Base-by-base conservation (phyloP, 208 protist species). In the Jaenimonas drosophilae region DNA sequence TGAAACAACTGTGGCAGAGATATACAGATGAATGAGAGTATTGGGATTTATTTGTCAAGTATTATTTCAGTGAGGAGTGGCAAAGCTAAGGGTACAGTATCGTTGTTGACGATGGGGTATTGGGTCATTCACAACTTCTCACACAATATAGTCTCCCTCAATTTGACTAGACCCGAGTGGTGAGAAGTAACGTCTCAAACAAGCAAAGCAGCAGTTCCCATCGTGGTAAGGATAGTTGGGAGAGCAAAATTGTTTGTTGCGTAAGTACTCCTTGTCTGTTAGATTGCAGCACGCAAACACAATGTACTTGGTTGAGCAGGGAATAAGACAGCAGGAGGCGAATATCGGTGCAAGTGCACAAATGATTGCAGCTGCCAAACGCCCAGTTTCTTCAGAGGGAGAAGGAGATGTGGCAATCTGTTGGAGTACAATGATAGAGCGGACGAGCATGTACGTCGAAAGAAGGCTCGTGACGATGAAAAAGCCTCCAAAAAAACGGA, bases 401-500 rank as follows among this genome's bases (percentile, higher is more conserved):
- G n/a, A n/a, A n/a, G n/a, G n/a, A n/a, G n/a, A n/a, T n/a, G n/a
- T n/a, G n/a, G n/a, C 36, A 0, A 42, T 47, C 36, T 19, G 34
- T 1, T 49, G 17, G 26, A 88, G 20, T 27, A 67, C 41, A 2
- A 72, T 34, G 17, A 75, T 47, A 16, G 64, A 71, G 19, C 75
- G 68, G 25, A 80, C 63, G 9, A 59, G 23, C 17, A 75, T 46
- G 46, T 69, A 87, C 14, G 70, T 14, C 4, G 33, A 33, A 7
- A 87, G 53, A 19, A 76, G 20, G 23, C 48, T 66, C 7, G 56
- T 64, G 28, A 64, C 43, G 44, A 82, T 58, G 39, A 91, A 71
- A 55, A 90, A 89, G 25, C 75, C 71, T 19, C 51, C 59, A 52
- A 94, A 94, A 51, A 80, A 94, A 43, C 86, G 71, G 45, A 83